Base-by-base conservation (phyloP, 371 early-diverging fungal genomes). In the Mortierella sp. region DNA sequence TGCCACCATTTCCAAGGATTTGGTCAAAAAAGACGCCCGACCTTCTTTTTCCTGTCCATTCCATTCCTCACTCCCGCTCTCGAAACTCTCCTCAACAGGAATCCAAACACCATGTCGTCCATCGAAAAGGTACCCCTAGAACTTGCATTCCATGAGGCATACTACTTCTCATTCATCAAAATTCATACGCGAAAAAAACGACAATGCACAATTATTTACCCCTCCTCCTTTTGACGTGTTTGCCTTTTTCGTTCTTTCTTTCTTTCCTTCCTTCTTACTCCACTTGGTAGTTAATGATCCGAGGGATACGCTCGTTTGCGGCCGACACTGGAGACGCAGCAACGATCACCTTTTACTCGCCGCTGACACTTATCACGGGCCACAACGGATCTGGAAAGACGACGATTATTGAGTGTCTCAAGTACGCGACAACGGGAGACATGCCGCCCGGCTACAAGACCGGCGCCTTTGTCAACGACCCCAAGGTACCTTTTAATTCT, bases 331-430 rank as follows among this genome's bases (percentile, higher is more conserved):
- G 85, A n/a, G 91, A 93, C 65, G 88, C 93, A 24, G 90, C 93
- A 16, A 94, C 94, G 58, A 95, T 99, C 16, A 94, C 97, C 43
- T 99, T 99, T 82, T 93, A 94, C 74, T 93, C 96, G 7, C 99
- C 99, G 0, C 91, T 99, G 48, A 99, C 99, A 0, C 87, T 99
- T n/a, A 99, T 99, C 80, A 97, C 99, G 27, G 99, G 99, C 0
- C 93, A 95, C 75, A 99, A 99, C 89, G 99, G 99, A 0, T 94
- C 98, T 24, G 99, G 99, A 27, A 99, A 99, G 88, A 99, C 99
- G 89, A 99, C 99, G 2, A 97, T 99, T 76, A 99, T 99, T 77
- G 99, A 99, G 88, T 93, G 97, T 75, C 90, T 99, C 24, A 99
- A 98, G 88, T 99, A 99, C 90, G 96, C 96, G 0, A 98, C 98